Evolutionary conservation across 2,329 filamentous ascomycete genomes (phyloP), one percentile per base, ranked within the genome.

Genomic region (Sporothrix brasiliensis): DNA sequence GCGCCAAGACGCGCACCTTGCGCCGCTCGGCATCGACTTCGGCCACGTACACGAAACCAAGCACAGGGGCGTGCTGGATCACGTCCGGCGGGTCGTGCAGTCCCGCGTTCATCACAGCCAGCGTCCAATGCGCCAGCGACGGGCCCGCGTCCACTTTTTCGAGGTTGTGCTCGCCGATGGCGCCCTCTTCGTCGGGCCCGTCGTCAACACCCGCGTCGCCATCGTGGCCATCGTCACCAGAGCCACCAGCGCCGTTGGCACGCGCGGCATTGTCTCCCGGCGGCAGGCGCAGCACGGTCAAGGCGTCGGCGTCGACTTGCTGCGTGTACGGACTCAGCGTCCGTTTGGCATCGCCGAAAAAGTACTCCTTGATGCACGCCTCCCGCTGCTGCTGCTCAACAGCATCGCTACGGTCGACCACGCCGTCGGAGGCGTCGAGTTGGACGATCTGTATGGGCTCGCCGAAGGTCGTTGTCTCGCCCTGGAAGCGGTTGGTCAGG

Each of bases 1-100:
- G 95, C 21, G 92, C 90, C 71, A 99, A 82, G 24, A 98, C 84
- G 77, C 92, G 91, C 44, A 97, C 84, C 78, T 92, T 91, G 74
- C 89, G 89, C 79, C 91, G 91, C 75, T 91, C 90, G 77, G 92
- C 91, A 77, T 99, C 94, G 4, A 98, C 92, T 73, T 97, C 92
- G 0, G 92, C 91, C 19, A 98, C 91, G 77, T 97, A 97, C 41
- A 97, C 86, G 77, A 97, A 99, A 0, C 95, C 95, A 86, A 96
- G 91, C 41, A 98, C 89, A 70, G 90, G 91, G 9, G 93, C 89
- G 75, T 94, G 91, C 14, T 92, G 87, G 58, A 98, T 89, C 1
- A 88, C 86, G 63, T 92, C 89, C 7, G 91, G 86, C 0, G 86
- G 82, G 72, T 95, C 93, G 61, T 87, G 89, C 0, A 87, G 80